These are phyloP conservation scores for Russula olivacea DNA, from an alignment of 768 basidiomycete genomes.

Conservation along the genomic window DNA sequence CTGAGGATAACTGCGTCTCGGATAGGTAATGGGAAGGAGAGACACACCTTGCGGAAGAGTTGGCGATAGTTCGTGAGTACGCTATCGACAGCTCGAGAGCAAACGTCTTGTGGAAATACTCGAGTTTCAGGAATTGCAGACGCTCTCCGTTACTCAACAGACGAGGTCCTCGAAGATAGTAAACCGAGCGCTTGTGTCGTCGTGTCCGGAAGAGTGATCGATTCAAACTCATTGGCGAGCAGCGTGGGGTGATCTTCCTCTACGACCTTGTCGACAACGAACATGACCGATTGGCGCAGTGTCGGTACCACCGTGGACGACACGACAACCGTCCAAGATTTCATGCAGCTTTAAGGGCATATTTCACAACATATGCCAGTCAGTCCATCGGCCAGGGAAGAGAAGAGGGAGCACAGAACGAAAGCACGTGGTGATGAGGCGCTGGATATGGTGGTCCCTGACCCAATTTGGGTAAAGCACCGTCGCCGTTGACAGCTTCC, in stretches of 20 bases:
- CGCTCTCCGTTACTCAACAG: slow-evolving; percentile 72
- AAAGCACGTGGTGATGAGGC: too few species aligned
- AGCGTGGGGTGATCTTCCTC: slow-evolving; percentile 47
- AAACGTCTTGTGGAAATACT: slow-evolving; percentile 84
- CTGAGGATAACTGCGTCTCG: too few species aligned
- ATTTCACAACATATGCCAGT: background rate
- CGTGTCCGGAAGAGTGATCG: slow-evolving; percentile 63
- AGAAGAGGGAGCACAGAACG: background rate
- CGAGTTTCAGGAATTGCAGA: slow-evolving; percentile 62
- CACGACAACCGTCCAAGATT: slow-evolving; percentile 90
- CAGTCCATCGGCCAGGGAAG: background rate
- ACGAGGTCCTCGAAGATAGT: slow-evolving; percentile 81
- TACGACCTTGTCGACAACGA: slow-evolving; percentile 91
- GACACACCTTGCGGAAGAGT: slow-evolving; percentile 70
- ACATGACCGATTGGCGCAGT: slow-evolving; percentile 93
- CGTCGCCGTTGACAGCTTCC: too few species aligned
- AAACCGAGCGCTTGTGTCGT: slow-evolving; percentile 58
- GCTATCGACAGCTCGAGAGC: slow-evolving; percentile 72
- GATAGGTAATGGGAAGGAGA: too few species aligned
- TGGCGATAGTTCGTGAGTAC: slow-evolving; percentile 86
- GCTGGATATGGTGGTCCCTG: too few species aligned
- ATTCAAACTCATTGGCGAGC: slow-evolving; percentile 30
- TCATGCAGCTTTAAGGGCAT: slow-evolving; percentile 97
- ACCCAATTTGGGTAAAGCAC: too few species aligned
- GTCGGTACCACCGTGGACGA: slow-evolving; percentile 97